Base-by-base conservation (phyloP, 306 rosid species). In the Pterocarpus santalinus region DNA sequence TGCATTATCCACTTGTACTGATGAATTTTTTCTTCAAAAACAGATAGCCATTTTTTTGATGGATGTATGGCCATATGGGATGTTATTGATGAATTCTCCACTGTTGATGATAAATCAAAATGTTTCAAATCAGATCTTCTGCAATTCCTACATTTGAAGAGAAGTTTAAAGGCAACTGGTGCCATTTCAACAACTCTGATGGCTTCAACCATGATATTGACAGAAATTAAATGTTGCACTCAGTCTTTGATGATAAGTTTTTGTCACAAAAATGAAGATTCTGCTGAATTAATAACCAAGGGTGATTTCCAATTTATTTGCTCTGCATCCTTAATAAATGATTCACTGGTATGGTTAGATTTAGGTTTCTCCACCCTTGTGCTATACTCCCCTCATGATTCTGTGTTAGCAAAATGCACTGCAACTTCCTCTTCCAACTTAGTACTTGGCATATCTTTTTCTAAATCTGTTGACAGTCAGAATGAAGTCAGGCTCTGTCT, bases 81-180 rank as follows among this genome's bases (percentile, higher is more conserved):
- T 80, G 88, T 85, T 63, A 74, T 95, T 66, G 89, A 87, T 75
- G 89, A 81, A 56, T 88, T 95, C 61, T 82, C 91, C 57, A 73
- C 80, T 9, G 80, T 90, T 78, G 85, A 73, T 33, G 91, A 91
- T 73, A 88, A 86, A 73, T 89, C 94, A 14, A 85, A 79, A 76
- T 87, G 90, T 85, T 95, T 91, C 85, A 89, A 83, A 66, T 88
- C 97, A 63, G 97, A 95, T 90, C 92, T 93, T 88, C 81, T 56
- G 36, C 93, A 91, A 79, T 95, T 92, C 83, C 83, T 87, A 62
- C 86, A 93, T 79, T 82, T 81, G 86, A 88, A 86, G 69, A 89
- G 81, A 79, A 69, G 82, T 77, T 69, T 83, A 68, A 85, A 82
- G 81, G 89, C 80, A 62, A 75, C 47, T 10, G 65, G 44, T 72